These are phyloP conservation scores for Heterobasidion annosum DNA, from an alignment of 1,284 basidiomycete genomes.

Conservation along the genomic window DNA sequence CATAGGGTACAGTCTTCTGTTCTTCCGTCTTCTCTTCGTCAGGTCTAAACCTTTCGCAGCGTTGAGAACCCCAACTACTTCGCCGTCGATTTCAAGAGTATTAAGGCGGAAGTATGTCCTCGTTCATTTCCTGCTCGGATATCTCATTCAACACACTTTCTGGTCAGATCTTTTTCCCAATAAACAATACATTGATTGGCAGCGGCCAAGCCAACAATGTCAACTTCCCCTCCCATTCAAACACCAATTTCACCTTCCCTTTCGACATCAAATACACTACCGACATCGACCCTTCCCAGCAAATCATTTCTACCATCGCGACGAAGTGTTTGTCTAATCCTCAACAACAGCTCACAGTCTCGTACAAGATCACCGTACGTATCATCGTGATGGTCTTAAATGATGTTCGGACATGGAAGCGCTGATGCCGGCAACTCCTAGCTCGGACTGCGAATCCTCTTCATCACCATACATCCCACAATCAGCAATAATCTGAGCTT, in stretches of 20 bases:
- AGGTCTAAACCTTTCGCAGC: constrained; percentile 25
- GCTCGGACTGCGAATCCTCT: constrained; percentile 55
- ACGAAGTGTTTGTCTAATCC: constrained; percentile 56
- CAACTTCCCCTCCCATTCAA: constrained; percentile 53
- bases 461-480: constrained; percentile 61
- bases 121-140: constrained; percentile 2
- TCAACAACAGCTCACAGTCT: constrained; percentile 47
- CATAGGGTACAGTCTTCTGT: constrained; percentile 32
- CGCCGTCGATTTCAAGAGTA: constrained; percentile 58
- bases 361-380: constrained; percentile 61
- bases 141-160: not conserved
- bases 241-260: constrained; percentile 77
- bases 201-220: constrained; percentile 54
- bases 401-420: not conserved
- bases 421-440: constrained; percentile 24
- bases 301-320: constrained; percentile 58
- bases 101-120: constrained; percentile 49
- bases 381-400: not conserved
- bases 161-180: constrained; percentile 65
- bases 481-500: constrained; percentile 63
- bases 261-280: constrained; percentile 68
- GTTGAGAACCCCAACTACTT: constrained; percentile 88
- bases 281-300: constrained; percentile 44
- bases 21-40: not conserved
- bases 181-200: constrained; percentile 63